Evolutionary conservation across 495 filamentous ascomycete genomes (phyloP).

Genomic region (Penicillium flavigenum): DNA sequence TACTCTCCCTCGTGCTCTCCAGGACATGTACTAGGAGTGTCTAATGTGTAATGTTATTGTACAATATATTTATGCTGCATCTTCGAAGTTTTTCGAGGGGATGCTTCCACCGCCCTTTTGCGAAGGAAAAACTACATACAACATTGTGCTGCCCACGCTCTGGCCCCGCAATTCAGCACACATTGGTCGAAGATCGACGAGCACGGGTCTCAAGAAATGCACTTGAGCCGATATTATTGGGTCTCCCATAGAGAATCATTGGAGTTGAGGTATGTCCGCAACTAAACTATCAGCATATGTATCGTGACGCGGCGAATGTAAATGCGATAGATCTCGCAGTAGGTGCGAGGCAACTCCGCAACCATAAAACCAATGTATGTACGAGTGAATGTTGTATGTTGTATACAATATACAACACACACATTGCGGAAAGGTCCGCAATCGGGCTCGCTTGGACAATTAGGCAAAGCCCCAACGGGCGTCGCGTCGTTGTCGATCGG

Average conservation of each 20-base stretch:
- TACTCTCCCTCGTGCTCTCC: background rate
- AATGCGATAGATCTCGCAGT: slow-evolving; percentile 23
- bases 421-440: slow-evolving; percentile 4
- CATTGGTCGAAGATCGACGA: slow-evolving; percentile 25
- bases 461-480: slow-evolving; percentile 17
- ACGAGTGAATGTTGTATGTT: background rate
- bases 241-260: background rate
- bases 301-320: slow-evolving; percentile 25
- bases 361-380: background rate
- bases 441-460: slow-evolving; percentile 14
- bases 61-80: background rate
- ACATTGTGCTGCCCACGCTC: slow-evolving; percentile 3
- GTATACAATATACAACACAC: background rate
- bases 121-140: background rate
- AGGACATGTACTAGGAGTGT: background rate
- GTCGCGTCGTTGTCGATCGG: slow-evolving; percentile 19
- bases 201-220: slow-evolving; percentile 7
- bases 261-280: slow-evolving; percentile 20
- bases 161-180: slow-evolving; percentile 20
- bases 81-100: background rate
- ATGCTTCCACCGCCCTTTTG: slow-evolving; percentile 20
- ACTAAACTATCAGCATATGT: slow-evolving; percentile 4
- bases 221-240: slow-evolving; percentile 16
- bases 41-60: background rate
- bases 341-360: slow-evolving; percentile 11